Percentiles rank a stretch among this genome's conserved stretches.
These are phyloP conservation scores for Meira nashicola DNA, from an alignment of 1,284 basidiomycete genomes.

Conservation along the genomic window DNA sequence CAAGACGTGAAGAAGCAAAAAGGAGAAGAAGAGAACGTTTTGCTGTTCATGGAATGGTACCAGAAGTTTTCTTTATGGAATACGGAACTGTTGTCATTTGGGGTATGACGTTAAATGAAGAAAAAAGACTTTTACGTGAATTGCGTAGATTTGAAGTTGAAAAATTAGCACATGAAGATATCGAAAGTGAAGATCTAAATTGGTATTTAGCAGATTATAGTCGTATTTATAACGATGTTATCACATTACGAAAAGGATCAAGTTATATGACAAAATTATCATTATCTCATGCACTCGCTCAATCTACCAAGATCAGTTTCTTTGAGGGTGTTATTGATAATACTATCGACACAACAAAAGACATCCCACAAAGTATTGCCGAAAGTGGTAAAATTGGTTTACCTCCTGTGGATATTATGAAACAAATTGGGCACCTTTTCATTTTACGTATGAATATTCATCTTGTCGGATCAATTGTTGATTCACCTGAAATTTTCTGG, in stretches of 20 bases:
- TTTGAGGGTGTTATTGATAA: conserved; percentile 80
- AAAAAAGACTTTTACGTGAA: conserved; percentile 79
- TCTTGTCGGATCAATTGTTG: conserved; percentile 87
- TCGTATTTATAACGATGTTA: conserved; percentile 91
- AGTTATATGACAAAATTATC: conserved; percentile 97
- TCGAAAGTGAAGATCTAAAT: conserved; percentile 91
- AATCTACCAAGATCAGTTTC: conserved; percentile 81
- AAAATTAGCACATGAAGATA: conserved; percentile 59
- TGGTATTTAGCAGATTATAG: conserved; percentile 91
- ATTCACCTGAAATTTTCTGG: conserved; percentile 94
- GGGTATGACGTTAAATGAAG: conserved; percentile 91
- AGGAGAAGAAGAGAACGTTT: conserved; percentile 19
- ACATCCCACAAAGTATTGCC: conserved; percentile 86
- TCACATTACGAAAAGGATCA: conserved; percentile 86
- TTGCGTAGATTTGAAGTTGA: conserved; percentile 84
- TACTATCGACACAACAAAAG: conserved; percentile 93
- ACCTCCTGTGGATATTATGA: conserved; percentile 78
- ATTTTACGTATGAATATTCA: conserved; percentile 91
- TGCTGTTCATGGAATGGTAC: conserved; percentile 32
- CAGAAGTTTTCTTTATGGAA: conserved; percentile 70
- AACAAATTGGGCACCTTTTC: conserved; percentile 85
- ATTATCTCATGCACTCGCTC: conserved; percentile 85
- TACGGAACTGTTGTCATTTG: conserved; percentile 90
- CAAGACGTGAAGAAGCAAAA: conserved; percentile 9
- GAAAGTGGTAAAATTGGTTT: conserved; percentile 82